Evolutionary conservation across 257 asterid genomes (phyloP).

Genomic region (Marsdenia floribunda): DNA sequence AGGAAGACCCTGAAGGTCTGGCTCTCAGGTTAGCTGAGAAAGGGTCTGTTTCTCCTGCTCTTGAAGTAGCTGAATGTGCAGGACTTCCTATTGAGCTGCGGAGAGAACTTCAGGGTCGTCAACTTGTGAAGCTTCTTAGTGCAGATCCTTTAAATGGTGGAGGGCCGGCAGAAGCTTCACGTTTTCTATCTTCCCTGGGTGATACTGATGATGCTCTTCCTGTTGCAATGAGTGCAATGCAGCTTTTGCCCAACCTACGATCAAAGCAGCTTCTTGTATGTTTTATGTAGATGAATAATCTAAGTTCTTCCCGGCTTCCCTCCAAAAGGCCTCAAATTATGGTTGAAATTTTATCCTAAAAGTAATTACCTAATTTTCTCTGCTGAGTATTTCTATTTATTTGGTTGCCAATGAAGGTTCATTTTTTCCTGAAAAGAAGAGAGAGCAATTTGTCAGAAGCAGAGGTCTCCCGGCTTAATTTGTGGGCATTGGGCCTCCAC

Average conservation of each 20-base stretch:
- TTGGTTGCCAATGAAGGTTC: constrained; percentile 63
- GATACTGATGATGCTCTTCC: constrained; percentile 95
- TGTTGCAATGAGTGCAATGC: constrained; percentile 99
- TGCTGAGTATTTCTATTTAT: constrained; percentile 9
- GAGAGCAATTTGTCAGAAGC: constrained; percentile 80
- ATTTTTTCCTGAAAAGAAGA: constrained; percentile 89
- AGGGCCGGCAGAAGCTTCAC: constrained; percentile 99
- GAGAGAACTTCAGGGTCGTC: constrained; percentile 97
- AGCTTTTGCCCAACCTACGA: constrained; percentile 89
- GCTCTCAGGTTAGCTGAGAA: constrained; percentile 97
- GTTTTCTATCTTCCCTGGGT: constrained; percentile 86
- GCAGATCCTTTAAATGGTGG: constrained; percentile 97
- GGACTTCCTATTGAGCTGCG: constrained; percentile 86
- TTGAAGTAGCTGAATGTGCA: constrained; percentile 95
- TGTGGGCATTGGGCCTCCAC: constrained; percentile 99
- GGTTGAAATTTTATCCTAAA: constrained; percentile 9
- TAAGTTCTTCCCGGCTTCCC: neutral
- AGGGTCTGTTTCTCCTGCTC: constrained; percentile 93
- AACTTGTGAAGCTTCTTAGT: constrained; percentile 94
- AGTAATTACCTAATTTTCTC: constrained; percentile 17
- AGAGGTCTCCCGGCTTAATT: constrained; percentile 84
- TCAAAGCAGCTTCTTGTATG: constrained; percentile 98
- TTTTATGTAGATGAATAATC: constrained; percentile 16
- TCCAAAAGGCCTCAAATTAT: neutral
- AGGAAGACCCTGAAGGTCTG: constrained; percentile 97